phyloP scores from a whole-genome alignment of 106 monocot genomes.

The Hemerocallis citrina region DNA sequence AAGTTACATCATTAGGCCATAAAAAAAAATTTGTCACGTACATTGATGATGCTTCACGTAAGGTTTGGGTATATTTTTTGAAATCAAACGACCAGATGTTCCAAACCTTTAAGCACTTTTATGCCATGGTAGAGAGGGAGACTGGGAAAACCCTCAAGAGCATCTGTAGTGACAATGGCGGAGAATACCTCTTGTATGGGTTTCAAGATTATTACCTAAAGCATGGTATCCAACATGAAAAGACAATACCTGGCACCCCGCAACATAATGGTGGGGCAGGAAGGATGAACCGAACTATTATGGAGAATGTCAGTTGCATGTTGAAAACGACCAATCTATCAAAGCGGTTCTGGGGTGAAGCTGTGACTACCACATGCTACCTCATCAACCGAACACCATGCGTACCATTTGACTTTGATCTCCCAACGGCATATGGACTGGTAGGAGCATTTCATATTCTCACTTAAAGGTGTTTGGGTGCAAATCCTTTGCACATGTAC shows the following conservation, averaged over 20 bases:
- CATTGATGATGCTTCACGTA: background rate
- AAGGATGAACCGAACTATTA: background rate
- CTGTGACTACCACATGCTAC: background rate
- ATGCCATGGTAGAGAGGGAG: background rate
- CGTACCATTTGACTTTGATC: background rate
- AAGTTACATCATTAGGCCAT: background rate
- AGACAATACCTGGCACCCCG: background rate
- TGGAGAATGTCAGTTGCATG: slow-evolving; percentile 1
- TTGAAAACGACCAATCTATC: background rate
- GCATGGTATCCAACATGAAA: background rate
- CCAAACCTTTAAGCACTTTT: background rate
- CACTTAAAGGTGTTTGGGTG: slow-evolving; percentile 2
- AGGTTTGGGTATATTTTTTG: background rate
- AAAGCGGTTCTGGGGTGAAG: background rate
- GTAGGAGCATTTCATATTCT: too few relatives aligned
- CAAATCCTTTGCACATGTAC: background rate
- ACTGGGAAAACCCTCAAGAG: background rate
- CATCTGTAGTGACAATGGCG: background rate
- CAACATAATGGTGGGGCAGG: background rate
- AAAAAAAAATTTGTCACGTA: background rate
- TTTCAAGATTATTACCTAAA: background rate
- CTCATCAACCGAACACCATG: too few relatives aligned
- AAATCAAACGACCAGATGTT: background rate
- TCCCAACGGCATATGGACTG: background rate
- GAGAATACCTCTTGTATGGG: background rate